Base-by-base conservation (phyloP, 1,284 basidiomycete species). In the Cutaneotrichosporon cavernicola region DNA sequence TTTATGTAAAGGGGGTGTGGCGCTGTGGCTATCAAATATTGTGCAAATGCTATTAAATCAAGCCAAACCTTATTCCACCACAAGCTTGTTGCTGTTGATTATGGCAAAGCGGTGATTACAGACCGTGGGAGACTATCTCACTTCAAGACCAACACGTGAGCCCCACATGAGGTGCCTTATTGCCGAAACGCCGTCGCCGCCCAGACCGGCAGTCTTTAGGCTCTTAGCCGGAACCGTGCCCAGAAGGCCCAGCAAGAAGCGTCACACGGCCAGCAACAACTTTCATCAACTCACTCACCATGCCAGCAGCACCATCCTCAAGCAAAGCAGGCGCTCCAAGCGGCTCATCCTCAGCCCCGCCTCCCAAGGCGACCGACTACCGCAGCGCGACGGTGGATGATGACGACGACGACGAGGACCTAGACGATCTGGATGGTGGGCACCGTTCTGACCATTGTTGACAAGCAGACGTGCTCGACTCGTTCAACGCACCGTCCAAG, bases 401-500 rank as follows among this genome's bases (percentile, higher is more conserved):
- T 18, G 67, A 68, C 34, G 76, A 78, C 30, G 75, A 76, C n/a
- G 73, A 76, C 13, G 76, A 78, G 38, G 78, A 80, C 65, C 67
- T 80, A 7, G 75, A 76, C 51, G 77, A 76, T 57, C 67, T 78
- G 2, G 78, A 80, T 57, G 76, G 78, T 78, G 49, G n/a, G 52
- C 30, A 11, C 36, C 18, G 8, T 2, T 14, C 10, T 11, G 36
- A 5, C 46, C 18, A 14, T 10, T 38, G 32, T 18, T 31, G 36
- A 34, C 46, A 47, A 34, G 13, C 58, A 80, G 78, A 80, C 64
- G 78, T 79, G 10, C 72, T 80, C n/a, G 69, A 72, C 31, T 76
- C 76, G 11, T 78, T 80, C 69, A 74, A 75, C 61, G 67, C 65
- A 32, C 69, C 66, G 5, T 40, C 66, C 47, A 65, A 60, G 51